Evolutionary conservation across 768 basidiomycete genomes (phyloP), one percentile per base, ranked within the genome.

Genomic region (Mycena metata): DNA sequence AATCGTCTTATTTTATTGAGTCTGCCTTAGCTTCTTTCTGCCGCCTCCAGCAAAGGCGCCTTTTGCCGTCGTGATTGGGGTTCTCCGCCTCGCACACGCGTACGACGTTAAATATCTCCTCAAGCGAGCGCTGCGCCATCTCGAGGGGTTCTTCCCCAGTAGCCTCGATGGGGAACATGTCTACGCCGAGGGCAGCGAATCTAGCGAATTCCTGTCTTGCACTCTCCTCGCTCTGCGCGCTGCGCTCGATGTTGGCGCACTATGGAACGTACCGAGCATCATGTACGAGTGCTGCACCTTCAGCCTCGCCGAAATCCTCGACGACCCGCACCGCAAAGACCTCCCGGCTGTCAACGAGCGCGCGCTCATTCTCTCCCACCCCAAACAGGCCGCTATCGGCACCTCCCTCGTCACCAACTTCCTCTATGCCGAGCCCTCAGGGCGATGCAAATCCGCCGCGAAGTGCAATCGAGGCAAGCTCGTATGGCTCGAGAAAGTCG

Each of bases 271-370:
- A 19, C 61, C 61, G 16, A 12, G 41, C 50, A 55, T 63, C 41
- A 46, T 55, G 0, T 63, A 63, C 61, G 52, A 55, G 11, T 63
- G 61, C 51, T 63, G 61, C 26, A 63, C 51, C 11, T 4, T 55
- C 17, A 30, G 35, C n/a, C 43, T 63, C 5, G n/a, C 19, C 33
- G 36, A 36, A 12, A 36, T 36, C 36, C 36, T 36, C 36, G 36
- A 36, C 36, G 36, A 36, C 36, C 36, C 36, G 36, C 36, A 36
- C 36, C 36, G 36, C 36, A 6, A 12, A 6, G 36, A 36, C 7
- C 36, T 36, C 36, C 36, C 36, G 7, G 36, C 36, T 12, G 36
- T 12, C 7, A 36, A 36, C 36, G 36, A 36, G 36, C 36, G 36
- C 36, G 36, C 36, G 36, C 36, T 36, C 36, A 6, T 36, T 12